Conservation (phyloP, 345 rosid species). For the Ailanthus altissimus region DNA sequence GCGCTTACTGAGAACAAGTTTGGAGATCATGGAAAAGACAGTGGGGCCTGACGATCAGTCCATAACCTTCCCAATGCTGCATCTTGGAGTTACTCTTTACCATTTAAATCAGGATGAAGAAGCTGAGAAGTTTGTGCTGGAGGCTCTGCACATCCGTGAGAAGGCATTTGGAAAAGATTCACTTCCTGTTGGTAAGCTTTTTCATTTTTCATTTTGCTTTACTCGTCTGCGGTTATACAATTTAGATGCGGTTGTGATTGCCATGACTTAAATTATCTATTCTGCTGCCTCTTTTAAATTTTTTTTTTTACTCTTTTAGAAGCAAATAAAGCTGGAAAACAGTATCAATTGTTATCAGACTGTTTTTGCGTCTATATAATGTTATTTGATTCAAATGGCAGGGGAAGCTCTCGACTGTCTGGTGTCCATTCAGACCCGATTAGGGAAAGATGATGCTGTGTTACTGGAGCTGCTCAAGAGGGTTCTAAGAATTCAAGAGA, state of each 20-base stretch:
- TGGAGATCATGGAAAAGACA: slow-evolving; percentile 52
- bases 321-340: too few species aligned
- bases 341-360: not conserved
- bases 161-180: slow-evolving; percentile 76
- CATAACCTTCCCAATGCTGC: slow-evolving; percentile 72
- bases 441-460: slow-evolving; percentile 49
- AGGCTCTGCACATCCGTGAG: slow-evolving; percentile 66
- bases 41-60: slow-evolving; percentile 68
- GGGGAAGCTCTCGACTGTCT: slow-evolving; percentile 89
- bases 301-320: too few species aligned
- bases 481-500: slow-evolving; percentile 76
- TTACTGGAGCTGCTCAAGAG: slow-evolving; percentile 54
- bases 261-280: too few species aligned
- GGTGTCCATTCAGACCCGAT: slow-evolving; percentile 60
- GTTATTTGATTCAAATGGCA: slow-evolving; percentile 38
- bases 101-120: slow-evolving; percentile 65
- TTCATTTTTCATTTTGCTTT: not conserved
- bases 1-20: slow-evolving; percentile 65
- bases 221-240: too few species aligned
- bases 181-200: slow-evolving; percentile 72
- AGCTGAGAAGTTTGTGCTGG: slow-evolving; percentile 64
- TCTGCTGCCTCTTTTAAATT: too few species aligned
- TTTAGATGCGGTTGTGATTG: too few species aligned
- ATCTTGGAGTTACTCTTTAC: slow-evolving; percentile 76
- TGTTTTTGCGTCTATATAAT: slow-evolving; percentile 1